Percentiles rank a stretch among this genome's conserved stretches.
phyloP scores from a whole-genome alignment of 1,284 basidiomycete genomes.

The Apiotrichum montevideense region DNA sequence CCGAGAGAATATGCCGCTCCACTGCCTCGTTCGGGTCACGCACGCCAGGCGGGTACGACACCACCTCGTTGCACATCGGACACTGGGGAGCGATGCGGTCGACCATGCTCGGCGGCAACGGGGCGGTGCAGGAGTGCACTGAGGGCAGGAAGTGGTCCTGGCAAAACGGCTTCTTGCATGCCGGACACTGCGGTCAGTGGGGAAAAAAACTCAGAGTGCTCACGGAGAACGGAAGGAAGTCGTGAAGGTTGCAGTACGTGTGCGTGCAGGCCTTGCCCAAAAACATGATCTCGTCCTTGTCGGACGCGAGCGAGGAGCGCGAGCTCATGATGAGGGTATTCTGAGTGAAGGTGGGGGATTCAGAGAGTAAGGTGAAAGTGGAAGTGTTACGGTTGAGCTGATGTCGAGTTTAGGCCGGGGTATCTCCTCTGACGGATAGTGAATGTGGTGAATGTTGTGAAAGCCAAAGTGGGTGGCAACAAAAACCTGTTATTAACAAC shows the following conservation, averaged over 20 bases:
- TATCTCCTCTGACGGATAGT: too few species aligned
- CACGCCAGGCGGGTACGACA: conserved; percentile 25
- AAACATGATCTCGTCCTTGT: conserved; percentile 40
- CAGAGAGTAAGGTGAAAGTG: too few species aligned
- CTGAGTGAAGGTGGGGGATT: too few species aligned
- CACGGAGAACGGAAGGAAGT: conserved; percentile 46
- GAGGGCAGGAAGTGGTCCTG: conserved; percentile 45
- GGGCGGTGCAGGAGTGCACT: conserved; percentile 38
- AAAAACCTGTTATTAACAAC: too few species aligned
- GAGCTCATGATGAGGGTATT: conserved; percentile 6
- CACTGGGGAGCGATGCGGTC: conserved; percentile 46
- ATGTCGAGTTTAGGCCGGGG: too few species aligned
- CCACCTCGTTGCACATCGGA: conserved; percentile 42
- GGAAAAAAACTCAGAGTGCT: conserved; percentile 7
- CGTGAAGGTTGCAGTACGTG: conserved; percentile 41
- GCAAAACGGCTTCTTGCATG: conserved; percentile 44
- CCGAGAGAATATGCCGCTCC: conserved; percentile 40
- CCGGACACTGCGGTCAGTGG: conserved; percentile 26
- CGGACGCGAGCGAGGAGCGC: conserved; percentile 10
- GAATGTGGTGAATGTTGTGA: too few species aligned
- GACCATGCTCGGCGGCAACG: conserved; percentile 40
- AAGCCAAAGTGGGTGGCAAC: too few species aligned
- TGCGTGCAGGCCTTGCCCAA: conserved; percentile 44
- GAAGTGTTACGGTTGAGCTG: too few species aligned
- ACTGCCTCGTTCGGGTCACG: conserved; percentile 42